A percentile compares a stretch with the other conserved stretches of the same genome.
Evolutionary conservation across 805 yeast species (phyloP).

Genomic region (Lipomyces mesembrius): DNA sequence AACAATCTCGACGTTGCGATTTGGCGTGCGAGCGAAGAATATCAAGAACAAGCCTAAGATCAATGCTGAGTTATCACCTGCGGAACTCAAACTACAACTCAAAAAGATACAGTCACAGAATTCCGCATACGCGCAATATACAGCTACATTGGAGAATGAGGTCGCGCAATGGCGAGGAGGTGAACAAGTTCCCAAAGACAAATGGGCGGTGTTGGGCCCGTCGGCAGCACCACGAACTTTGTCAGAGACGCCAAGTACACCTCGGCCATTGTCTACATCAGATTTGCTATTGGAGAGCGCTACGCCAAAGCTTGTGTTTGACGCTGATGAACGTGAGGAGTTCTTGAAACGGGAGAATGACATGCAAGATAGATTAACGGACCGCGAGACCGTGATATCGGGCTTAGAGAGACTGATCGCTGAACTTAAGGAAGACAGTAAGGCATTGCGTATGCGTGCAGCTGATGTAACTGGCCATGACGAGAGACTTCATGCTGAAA

Average conservation of each 20-base stretch:
- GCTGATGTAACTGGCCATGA: slow-evolving; percentile 9
- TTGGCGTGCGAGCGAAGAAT: slow-evolving; percentile 73
- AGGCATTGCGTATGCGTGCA: slow-evolving; percentile 13
- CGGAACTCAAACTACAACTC: slow-evolving; percentile 52
- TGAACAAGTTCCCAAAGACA: slow-evolving; percentile 39
- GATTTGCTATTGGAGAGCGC: slow-evolving; percentile 15
- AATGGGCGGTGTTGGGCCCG: slow-evolving; percentile 40
- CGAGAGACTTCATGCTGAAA: slow-evolving; percentile 13
- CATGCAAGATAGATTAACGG: slow-evolving; percentile 43
- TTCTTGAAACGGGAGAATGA: slow-evolving; percentile 44
- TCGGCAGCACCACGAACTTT: slow-evolving; percentile 4
- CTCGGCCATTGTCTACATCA: slow-evolving; percentile 7
- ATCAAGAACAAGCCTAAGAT: slow-evolving; percentile 68
- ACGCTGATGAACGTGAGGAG: slow-evolving; percentile 38
- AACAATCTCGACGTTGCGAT: slow-evolving; percentile 71
- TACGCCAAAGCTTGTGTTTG: slow-evolving; percentile 17
- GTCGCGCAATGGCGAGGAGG: slow-evolving; percentile 49
- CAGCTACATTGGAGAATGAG: slow-evolving; percentile 52
- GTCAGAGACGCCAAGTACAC: slow-evolving; percentile 19
- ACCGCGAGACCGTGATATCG: slow-evolving; percentile 39
- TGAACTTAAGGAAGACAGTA: slow-evolving; percentile 24
- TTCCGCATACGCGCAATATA: slow-evolving; percentile 42
- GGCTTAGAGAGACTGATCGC: slow-evolving; percentile 33
- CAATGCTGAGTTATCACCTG: slow-evolving; percentile 60
- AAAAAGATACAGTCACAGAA: slow-evolving; percentile 47